Percentiles rank a stretch among this genome's conserved stretches.
Evolutionary conservation across 1,139 yeast genomes (phyloP).

Genomic region (Suhomyces bribrorum): DNA sequence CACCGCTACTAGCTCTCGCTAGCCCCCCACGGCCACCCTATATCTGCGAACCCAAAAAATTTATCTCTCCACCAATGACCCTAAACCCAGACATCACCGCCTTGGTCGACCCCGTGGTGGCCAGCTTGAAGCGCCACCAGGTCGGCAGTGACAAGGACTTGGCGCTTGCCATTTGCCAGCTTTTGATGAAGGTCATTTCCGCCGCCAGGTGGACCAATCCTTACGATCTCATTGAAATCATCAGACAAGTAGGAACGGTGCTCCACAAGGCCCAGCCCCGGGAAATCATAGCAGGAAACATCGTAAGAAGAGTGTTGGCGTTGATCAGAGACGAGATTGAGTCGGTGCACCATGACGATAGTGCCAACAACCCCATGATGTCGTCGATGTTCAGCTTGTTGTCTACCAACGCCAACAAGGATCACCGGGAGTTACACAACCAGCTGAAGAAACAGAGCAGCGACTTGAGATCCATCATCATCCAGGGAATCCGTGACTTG

Average conservation of each 20-base stretch:
- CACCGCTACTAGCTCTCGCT: too few relatives aligned
- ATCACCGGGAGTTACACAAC: conserved; percentile 29
- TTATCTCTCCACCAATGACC: conserved; percentile 4
- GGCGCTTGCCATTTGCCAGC: conserved; percentile 84
- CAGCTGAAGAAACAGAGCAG: conserved; percentile 48
- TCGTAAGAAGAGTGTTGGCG: conserved; percentile 86
- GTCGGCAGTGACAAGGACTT: conserved; percentile 71
- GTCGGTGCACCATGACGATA: conserved; percentile 38
- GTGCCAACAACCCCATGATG: conserved; percentile 56
- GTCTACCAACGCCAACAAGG: conserved; percentile 46
- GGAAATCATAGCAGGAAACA: conserved; percentile 87
- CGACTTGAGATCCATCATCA: conserved; percentile 83
- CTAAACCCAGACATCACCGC: conserved; percentile 39
- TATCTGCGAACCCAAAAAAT: neutral
- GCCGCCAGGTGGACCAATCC: conserved; percentile 85
- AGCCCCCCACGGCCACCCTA: neutral
- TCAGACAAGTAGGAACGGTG: conserved; percentile 63
- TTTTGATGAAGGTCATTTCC: conserved; percentile 85
- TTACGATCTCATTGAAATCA: conserved; percentile 67
- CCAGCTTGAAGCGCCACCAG: conserved; percentile 66
- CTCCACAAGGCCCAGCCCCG: conserved; percentile 68
- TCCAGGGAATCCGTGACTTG: conserved; percentile 91
- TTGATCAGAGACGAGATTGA: conserved; percentile 86
- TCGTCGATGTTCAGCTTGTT: conserved; percentile 87
- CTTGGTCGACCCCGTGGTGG: conserved; percentile 42